Conservation (phyloP, 768 basidiomycete genomes). For the Lyophyllum shimeji region DNA sequence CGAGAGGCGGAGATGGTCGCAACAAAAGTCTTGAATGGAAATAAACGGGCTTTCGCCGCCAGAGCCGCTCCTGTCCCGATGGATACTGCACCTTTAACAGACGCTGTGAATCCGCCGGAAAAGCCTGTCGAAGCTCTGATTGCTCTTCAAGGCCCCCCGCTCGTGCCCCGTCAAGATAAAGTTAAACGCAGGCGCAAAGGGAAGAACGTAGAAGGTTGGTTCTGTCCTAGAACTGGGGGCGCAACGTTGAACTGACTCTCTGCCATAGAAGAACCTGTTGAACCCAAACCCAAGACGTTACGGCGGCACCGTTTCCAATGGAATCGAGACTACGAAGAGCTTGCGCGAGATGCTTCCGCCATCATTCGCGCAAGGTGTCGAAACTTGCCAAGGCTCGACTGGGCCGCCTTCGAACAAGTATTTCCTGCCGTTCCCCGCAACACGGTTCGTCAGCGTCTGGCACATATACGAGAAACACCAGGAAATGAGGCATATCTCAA, state of each 20-base stretch:
- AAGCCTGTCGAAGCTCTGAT: slow-evolving; percentile 53
- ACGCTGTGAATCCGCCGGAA: slow-evolving; percentile 45
- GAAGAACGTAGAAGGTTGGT: slow-evolving; percentile 30
- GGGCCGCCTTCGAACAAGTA: slow-evolving; percentile 72
- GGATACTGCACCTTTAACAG: slow-evolving; percentile 32
- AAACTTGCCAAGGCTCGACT: slow-evolving; percentile 57
- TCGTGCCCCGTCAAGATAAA: slow-evolving; percentile 23
- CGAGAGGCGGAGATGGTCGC: slow-evolving; percentile 53
- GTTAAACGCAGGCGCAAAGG: slow-evolving; percentile 33
- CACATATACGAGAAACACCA: slow-evolving; percentile 56
- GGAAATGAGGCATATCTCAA: slow-evolving; percentile 75
- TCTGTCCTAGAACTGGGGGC: not conserved
- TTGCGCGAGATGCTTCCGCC: slow-evolving; percentile 80
- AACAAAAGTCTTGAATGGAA: slow-evolving; percentile 40
- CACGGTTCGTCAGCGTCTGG: slow-evolving; percentile 68
- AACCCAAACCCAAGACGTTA: slow-evolving; percentile 21
- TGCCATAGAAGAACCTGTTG: slow-evolving; percentile 4
- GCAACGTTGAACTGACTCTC: not conserved
- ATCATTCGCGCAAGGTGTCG: slow-evolving; percentile 82
- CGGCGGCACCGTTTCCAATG: slow-evolving; percentile 77
- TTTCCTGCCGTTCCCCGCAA: slow-evolving; percentile 77
- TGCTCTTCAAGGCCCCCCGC: slow-evolving; percentile 47
- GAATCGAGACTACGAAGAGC: slow-evolving; percentile 86
- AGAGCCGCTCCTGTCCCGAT: slow-evolving; percentile 21
- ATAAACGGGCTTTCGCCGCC: slow-evolving; percentile 18